Conservation (phyloP, 805 yeast species). For the Wickerhamomyces subpelliculosus region DNA sequence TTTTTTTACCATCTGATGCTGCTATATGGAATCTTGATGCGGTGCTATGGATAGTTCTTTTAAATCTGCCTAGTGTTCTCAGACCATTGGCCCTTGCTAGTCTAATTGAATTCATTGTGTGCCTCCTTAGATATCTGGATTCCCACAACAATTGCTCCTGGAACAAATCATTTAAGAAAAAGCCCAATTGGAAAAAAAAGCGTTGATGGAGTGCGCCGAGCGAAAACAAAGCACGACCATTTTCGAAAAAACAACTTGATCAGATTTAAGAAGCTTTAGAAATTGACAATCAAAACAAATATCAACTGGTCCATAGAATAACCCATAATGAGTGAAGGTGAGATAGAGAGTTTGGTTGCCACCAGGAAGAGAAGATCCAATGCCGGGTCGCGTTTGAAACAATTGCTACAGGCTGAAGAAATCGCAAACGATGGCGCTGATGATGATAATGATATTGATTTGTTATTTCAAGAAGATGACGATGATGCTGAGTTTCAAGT, state of each 20-base stretch:
- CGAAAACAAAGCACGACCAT: too few species aligned
- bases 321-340: conserved; percentile 6
- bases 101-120: too few species aligned
- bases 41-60: not conserved
- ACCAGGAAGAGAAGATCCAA: conserved; percentile 76
- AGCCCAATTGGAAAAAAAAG: too few species aligned
- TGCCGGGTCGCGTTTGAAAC: conserved; percentile 82
- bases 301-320: conserved; percentile 1
- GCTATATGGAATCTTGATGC: not conserved
- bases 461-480: conserved; percentile 60
- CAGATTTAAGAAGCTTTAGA: too few species aligned
- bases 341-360: conserved; percentile 55
- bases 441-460: conserved; percentile 71
- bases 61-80: too few species aligned
- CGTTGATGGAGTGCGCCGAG: too few species aligned
- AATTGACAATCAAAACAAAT: not conserved
- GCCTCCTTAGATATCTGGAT: too few species aligned
- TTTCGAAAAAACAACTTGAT: too few species aligned
- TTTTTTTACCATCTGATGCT: too few species aligned
- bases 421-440: conserved; percentile 39
- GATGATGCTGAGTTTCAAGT: conserved; percentile 43
- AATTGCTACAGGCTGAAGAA: conserved; percentile 64
- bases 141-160: too few species aligned
- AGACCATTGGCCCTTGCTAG: too few species aligned
- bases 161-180: too few species aligned